Base-by-base conservation (phyloP, 2,329 filamentous ascomycete genomes). In the Mycosphaerella arachidis region DNA sequence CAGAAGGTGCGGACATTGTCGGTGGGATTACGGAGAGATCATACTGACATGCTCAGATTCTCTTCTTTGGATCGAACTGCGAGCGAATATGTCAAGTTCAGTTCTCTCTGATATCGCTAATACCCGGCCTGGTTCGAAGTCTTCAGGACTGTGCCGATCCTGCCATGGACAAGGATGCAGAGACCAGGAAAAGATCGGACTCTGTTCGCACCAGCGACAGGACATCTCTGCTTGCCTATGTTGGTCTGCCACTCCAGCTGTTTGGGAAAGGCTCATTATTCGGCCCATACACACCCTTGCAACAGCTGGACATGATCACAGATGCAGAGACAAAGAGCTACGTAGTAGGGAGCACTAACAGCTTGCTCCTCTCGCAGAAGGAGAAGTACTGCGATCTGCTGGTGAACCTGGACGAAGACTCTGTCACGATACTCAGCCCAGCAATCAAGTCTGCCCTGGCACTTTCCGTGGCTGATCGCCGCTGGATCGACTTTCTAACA, bases 11-110 rank as follows among this genome's bases (percentile, higher is more conserved):
- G 69, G 58, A 24, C 13, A 63, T 78, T 96, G 66, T 96, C 16
- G 16, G 31, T n/a, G 6, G 12, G 30, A 40, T 12, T 20, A 10
- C 1, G 13, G 56, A 52, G 27, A 58, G 24, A 43, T 7, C 20
- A 10, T 50, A 31, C 60, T 67, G 54, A 67, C 61, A 29, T 16
- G 16, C n/a, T 37, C 67, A 96, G 92, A 97, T 97, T 89, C 86
- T 99, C 56, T 97, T 99, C 79, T 99, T 97, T 70, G 92, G 94
- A 63, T 92, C 93, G n/a, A 87, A 92, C 68, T 97, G 94, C 75
- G 94, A 99, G 76, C 85, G 90, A 65, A 79, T 99, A 67, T 99
- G 94, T 83, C 96, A 97, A 90, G 92, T 96, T 77, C 94, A 99
- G 75, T 99, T 97, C 78, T 94, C 93, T 48, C 84, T 99, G 50